Evolutionary conservation across 495 filamentous ascomycete species (phyloP).

Genomic region (Aspergillus wentii): DNA sequence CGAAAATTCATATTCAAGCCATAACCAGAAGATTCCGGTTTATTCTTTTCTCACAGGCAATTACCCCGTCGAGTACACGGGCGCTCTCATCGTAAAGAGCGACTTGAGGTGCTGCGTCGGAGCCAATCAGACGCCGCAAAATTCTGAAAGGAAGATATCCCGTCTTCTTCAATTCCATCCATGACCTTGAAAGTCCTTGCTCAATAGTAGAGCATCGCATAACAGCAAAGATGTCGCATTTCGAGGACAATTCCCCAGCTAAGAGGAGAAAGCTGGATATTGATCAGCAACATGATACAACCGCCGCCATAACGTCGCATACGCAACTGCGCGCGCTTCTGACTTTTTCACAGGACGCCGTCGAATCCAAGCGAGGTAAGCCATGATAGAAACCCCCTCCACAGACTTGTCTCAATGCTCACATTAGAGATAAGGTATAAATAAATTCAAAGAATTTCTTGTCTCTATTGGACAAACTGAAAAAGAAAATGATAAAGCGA

Average conservation of each 20-base stretch:
- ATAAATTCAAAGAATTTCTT: slow-evolving; percentile 73
- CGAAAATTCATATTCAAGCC: too few species aligned
- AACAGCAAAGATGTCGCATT: slow-evolving; percentile 17
- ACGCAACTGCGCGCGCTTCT: slow-evolving; percentile 59
- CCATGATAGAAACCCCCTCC: not conserved
- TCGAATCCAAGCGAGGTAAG: slow-evolving; percentile 60
- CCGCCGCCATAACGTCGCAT: slow-evolving; percentile 51
- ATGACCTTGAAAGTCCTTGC: not conserved
- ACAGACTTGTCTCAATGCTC: not conserved
- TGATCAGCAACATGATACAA: slow-evolving; percentile 9
- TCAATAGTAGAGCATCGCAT: not conserved
- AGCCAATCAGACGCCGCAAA: slow-evolving; percentile 13
- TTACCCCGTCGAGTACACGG: too few species aligned
- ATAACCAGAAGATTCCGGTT: too few species aligned
- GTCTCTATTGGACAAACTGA: slow-evolving; percentile 53
- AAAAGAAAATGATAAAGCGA: slow-evolving; percentile 40
- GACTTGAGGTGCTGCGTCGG: too few species aligned
- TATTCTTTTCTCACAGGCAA: too few species aligned
- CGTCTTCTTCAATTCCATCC: slow-evolving; percentile 2
- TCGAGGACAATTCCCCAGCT: slow-evolving; percentile 16
- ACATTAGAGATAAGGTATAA: slow-evolving; percentile 48
- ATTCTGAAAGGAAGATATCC: slow-evolving; percentile 6
- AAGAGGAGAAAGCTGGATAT: slow-evolving; percentile 43
- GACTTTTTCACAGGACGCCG: slow-evolving; percentile 61
- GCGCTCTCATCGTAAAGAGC: too few species aligned